phyloP scores from a whole-genome alignment of 2,329 filamentous ascomycete genomes.

The Penicillium sp. region DNA sequence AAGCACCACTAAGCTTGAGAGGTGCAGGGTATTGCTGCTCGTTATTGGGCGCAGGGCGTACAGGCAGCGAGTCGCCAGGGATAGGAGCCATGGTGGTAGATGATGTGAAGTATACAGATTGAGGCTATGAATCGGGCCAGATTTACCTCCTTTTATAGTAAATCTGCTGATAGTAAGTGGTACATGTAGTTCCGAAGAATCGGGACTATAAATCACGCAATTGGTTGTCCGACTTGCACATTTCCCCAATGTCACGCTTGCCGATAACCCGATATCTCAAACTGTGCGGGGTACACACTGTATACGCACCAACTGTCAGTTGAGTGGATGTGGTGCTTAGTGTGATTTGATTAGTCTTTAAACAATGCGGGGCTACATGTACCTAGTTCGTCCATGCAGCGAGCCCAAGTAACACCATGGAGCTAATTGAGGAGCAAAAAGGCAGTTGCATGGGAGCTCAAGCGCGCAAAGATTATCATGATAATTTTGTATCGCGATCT shows the following conservation, averaged over 20 bases:
- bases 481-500: not conserved
- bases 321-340: not conserved
- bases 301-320: not conserved
- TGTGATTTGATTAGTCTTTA: not conserved
- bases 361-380: not conserved
- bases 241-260: not conserved
- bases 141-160: not conserved
- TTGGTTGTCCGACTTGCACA: not conserved
- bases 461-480: not conserved
- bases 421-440: not conserved
- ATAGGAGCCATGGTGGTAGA: conserved; percentile 9
- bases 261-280: not conserved
- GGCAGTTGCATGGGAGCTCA: not conserved
- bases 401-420: not conserved
- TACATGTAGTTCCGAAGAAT: not conserved
- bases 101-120: not conserved
- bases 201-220: conserved; percentile 1
- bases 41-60: conserved; percentile 6
- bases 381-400: not conserved
- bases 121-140: not conserved
- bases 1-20: conserved; percentile 35
- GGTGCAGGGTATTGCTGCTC: conserved; percentile 15
- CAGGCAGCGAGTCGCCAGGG: conserved; percentile 4
- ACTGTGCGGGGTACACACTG: not conserved
- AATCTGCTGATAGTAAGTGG: not conserved